Evolutionary conservation across 192 early-diverging fungal genomes (phyloP), one percentile per base, ranked within the genome.

Genomic region (Backusella parvicylindrica): DNA sequence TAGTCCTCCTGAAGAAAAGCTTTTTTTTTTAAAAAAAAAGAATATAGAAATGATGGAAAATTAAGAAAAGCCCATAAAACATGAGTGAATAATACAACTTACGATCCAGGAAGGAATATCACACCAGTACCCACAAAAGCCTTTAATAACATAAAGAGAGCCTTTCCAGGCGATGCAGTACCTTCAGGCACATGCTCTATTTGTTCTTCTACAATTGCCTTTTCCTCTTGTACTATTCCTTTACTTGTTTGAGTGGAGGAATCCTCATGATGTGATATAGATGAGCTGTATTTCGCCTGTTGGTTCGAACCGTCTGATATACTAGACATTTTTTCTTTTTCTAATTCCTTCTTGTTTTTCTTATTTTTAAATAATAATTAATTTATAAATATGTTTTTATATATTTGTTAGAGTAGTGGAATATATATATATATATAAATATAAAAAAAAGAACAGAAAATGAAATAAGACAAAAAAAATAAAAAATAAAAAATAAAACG

Each of bases 51-150:
- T 35, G 33, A 36, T 68, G 21, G 35, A 33, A 68, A 38, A 26
- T 36, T 36, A 33, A 35, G 32, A 33, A 72, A 72, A 1, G 8
- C 31, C 33, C 31, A 71, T 50, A 11, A 33, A 43, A 70, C 38
- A 9, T 9, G 36, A 16, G 28, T 28, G 16, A 6, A n/a, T 16
- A 23, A 36, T 36, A 8, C 28, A 23, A 70, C 78, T 80, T 75
- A 76, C 79, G 70, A 47, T 21, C 69, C 83, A 43, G 90, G 90
- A 11, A 91, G 79, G 66, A 91, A 90, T 15, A 91, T 75, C 16
- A 81, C 81, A 23, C 89, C 89, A 8, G 89, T 89, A 77, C 88
- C 90, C 13, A 91, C 84, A 82, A 91, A 91, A n/a, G 87, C 76
- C 78, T 91, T 91, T 18, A 91, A 77, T 67, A 91, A 76, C 82